Evolutionary conservation across 2,329 filamentous ascomycete species (phyloP).

Genomic region (Pleurostoma richardsiae): DNA sequence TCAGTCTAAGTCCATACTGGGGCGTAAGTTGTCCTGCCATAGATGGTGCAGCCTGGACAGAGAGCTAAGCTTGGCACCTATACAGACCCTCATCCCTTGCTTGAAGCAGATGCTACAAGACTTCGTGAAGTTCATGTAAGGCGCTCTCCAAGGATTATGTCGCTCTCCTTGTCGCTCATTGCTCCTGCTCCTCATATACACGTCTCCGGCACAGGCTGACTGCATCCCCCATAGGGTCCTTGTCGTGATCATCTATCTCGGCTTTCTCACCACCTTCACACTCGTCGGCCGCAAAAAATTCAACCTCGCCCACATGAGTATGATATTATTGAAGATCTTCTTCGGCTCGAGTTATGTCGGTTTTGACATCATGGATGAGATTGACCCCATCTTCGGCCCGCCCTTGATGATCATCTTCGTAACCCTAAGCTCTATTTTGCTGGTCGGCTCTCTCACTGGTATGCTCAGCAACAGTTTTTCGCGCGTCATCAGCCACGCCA

Average conservation of each 20-base stretch:
- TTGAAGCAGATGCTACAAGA: slow-evolving; percentile 93
- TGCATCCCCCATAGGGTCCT: slow-evolving; percentile 51
- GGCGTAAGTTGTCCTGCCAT: slow-evolving; percentile 33
- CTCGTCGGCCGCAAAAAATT: slow-evolving; percentile 69
- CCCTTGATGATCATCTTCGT: slow-evolving; percentile 69
- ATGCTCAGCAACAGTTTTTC: slow-evolving; percentile 73
- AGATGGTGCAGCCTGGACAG: background rate
- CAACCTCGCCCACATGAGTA: slow-evolving; percentile 62
- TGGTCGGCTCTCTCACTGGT: slow-evolving; percentile 74
- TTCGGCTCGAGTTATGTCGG: slow-evolving; percentile 73
- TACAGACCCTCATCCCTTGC: slow-evolving; percentile 70
- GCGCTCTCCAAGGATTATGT: slow-evolving; percentile 1
- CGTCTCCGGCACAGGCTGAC: slow-evolving; percentile 24
- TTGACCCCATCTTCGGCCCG: slow-evolving; percentile 54
- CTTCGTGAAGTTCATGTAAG: slow-evolving; percentile 70
- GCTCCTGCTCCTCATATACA: background rate
- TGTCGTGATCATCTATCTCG: slow-evolving; percentile 76
- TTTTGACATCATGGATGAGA: slow-evolving; percentile 61
- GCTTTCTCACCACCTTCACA: slow-evolving; percentile 84
- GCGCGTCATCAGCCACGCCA: slow-evolving; percentile 56
- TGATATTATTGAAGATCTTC: slow-evolving; percentile 75
- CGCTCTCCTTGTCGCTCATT: no score
- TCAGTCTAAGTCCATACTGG: slow-evolving; percentile 86
- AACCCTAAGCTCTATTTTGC: slow-evolving; percentile 69
- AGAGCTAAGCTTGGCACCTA: slow-evolving; percentile 1